phyloP scores from a whole-genome alignment of 2,329 filamentous ascomycete genomes.

The Cordyceps javanica region DNA sequence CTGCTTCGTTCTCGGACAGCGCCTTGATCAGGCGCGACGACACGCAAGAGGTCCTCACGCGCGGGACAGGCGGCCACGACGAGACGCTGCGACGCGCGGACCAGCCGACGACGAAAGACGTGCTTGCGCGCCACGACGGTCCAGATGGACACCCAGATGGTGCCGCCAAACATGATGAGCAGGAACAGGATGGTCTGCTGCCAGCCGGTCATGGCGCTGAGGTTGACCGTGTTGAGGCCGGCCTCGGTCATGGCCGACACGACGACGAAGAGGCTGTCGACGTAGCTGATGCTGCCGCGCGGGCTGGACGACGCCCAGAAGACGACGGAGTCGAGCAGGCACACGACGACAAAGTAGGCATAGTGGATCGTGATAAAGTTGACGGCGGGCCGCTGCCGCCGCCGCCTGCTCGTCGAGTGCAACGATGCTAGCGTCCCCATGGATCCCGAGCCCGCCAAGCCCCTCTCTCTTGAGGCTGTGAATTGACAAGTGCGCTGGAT shows the following conservation, averaged over 20 bases:
- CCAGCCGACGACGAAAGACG: conserved; percentile 58
- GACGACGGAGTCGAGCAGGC: conserved; percentile 50
- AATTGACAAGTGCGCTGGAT: too few relatives aligned
- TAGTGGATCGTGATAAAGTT: conserved; percentile 64
- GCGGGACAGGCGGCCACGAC: too few relatives aligned
- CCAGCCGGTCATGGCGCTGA: conserved; percentile 58
- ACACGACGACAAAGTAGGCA: conserved; percentile 55
- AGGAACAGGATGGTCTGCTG: conserved; percentile 62
- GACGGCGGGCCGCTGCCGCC: conserved; percentile 36
- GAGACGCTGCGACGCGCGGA: conserved; percentile 30
- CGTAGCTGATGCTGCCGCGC: conserved; percentile 47
- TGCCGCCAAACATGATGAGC: conserved; percentile 59
- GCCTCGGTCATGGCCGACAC: conserved; percentile 62
- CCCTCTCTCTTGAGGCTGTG: too few relatives aligned
- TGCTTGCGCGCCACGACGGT: conserved; percentile 55
- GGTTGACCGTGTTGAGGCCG: conserved; percentile 61
- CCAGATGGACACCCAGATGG: conserved; percentile 60
- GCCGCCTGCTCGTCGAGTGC: not conserved
- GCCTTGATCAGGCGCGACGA: too few relatives aligned
- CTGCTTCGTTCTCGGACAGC: too few relatives aligned
- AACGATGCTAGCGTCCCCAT: not conserved
- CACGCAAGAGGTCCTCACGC: too few relatives aligned
- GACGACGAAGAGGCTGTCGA: conserved; percentile 60
- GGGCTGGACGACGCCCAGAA: conserved; percentile 55
- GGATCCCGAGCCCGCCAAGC: not conserved